Evolutionary conservation across 192 early-diverging fungal species (phyloP), one percentile per base, ranked within the genome.

Genomic region (Podochytrium sp.): DNA sequence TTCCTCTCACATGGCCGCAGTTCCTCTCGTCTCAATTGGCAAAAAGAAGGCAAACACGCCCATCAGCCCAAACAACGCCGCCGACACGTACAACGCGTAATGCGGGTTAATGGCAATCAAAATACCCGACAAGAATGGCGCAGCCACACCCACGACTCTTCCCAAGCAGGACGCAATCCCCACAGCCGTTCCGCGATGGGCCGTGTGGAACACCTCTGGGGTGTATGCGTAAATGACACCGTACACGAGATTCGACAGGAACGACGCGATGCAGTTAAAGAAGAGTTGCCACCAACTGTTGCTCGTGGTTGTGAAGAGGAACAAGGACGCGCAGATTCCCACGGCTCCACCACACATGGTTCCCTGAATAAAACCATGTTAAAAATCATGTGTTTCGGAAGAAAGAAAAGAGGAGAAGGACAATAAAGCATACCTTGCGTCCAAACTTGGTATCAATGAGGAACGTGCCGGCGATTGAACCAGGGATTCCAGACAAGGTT

Each of bases 201-300:
- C 35, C 14, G 63, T 65, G 16, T 10, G 83, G 76, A 96, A 96
- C 35, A 93, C 92, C 64, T 96, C 94, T 1, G 94, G 93, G 29
- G 94, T 94, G 59, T 96, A 96, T 0, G 91, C 88, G 73, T 96
- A 96, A 12, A 94, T 88, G 34, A 94, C 91, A 1, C 91, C 94
- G 82, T 94, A 94, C 73, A 79, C 75, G 49, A 75, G 56, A 42
- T 80, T 80, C 32, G 76, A 76, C 3, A 93, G 67, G 1, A 92
- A 91, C 33, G 90, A 85, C 29, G 91, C 83, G 10, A 92, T 81
- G 18, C 88, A 90, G 32, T 91, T 83, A 16, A 83, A 76, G 6
- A 85, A 59, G 1, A 90, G 79, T 70, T 90, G 89, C 20, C 85
- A 79, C 25, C 80, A 72, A 2, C 81, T 79, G 50, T 86, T 82